A percentile compares a stretch with the other conserved stretches of the same genome.
Evolutionary conservation across 495 filamentous ascomycete genomes (phyloP).

Genomic region (Aspergillus steynii): DNA sequence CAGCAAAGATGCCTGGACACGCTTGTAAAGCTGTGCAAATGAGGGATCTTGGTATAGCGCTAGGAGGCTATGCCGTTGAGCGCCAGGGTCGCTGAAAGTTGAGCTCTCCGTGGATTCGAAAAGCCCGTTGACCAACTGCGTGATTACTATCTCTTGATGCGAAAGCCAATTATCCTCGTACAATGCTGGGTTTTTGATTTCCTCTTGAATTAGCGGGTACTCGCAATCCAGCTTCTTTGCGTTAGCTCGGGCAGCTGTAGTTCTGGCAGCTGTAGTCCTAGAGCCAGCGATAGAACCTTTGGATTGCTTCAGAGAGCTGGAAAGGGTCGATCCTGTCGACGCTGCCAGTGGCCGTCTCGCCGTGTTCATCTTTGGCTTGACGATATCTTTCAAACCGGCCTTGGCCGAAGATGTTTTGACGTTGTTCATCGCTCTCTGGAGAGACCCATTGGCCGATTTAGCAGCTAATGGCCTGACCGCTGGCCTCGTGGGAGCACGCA

Average conservation of each 20-base stretch:
- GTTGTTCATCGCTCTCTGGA: conserved; percentile 13
- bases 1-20: conserved; percentile 62
- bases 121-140: conserved; percentile 61
- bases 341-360: conserved; percentile 4
- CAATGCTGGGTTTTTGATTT: conserved; percentile 55
- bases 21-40: conserved; percentile 56
- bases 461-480: conserved; percentile 5
- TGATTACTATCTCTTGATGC: conserved; percentile 62
- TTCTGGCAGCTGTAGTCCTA: conserved; percentile 17
- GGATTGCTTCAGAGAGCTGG: conserved; percentile 15
- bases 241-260: conserved; percentile 11
- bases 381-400: conserved; percentile 3
- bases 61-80: conserved; percentile 47
- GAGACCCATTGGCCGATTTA: conserved; percentile 10
- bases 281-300: conserved; percentile 17
- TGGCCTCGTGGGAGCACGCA: not conserved
- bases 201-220: conserved; percentile 56
- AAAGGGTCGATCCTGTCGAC: conserved; percentile 12
- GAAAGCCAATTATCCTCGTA: conserved; percentile 68
- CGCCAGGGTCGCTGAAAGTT: conserved; percentile 26
- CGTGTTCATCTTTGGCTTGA: conserved; percentile 2
- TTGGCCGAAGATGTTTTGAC: conserved; percentile 1
- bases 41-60: conserved; percentile 54
- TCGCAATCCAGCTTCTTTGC: conserved; percentile 29
- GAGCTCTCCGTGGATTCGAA: conserved; percentile 26